Evolutionary conservation across 305 asterid genomes (phyloP), one percentile per base, ranked within the genome.

Genomic region (Striga hermonthica): DNA sequence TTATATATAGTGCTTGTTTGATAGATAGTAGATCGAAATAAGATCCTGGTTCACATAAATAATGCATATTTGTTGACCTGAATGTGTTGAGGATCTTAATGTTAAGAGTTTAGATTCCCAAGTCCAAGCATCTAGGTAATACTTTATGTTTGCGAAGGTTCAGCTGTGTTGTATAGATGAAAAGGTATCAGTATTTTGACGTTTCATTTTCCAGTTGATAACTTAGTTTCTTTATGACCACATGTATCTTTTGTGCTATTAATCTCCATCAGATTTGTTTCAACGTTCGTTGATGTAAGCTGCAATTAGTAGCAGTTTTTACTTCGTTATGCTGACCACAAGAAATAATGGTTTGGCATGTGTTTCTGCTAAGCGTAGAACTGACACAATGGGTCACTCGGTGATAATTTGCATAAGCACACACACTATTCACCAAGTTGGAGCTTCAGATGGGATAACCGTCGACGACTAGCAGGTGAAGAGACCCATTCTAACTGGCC

Each of bases 401-500:
- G 75, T 64, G 96, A 86, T 48, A 66, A 77, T 65, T 63, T 84
- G 67, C 90, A 83, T 64, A 83, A 93, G 80, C 95, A 90, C 52
- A 57, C 74, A 53, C 82, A 87, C 62, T 75, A 83, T 81, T 94
- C 99, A 9, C 99, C 99, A 59, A 81, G 88, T 10, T 94, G 99
- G 96, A 94, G 95, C 78, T 85, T 91, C 75, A 85, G 97, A 61
- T 88, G 97, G 98, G 98, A 94, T 80, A 90, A 85, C 68, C 90
- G 95, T 52, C 89, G 92, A 37, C 82, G 96, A 48, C 95, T 90
- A 57, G 93, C 86, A 57, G 99, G 95, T 69, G 98, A 94, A 76
- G 99, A 90, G 58, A 80, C 83, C 10, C 81, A 90, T 61, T 68
- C 82, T 60, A 84, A 82, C 80, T 86, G 95, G 88, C 68, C 70